Evolutionary conservation across 768 basidiomycete species (phyloP).

Genomic region (Steccherinum ochraceum): DNA sequence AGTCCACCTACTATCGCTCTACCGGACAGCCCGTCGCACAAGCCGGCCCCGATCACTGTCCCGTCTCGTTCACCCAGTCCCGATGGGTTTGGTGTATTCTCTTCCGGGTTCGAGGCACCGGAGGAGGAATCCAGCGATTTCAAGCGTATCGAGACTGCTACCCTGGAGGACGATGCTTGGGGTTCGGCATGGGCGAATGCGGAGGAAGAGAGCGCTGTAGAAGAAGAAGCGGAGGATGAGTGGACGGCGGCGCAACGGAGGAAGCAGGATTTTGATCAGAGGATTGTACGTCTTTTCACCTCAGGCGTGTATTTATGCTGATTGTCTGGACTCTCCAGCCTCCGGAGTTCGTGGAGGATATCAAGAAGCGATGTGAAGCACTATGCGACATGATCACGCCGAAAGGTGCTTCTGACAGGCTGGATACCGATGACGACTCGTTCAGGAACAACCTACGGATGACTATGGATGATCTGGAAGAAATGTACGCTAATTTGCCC

Average conservation of each 20-base stretch:
- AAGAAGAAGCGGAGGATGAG: slow-evolving; percentile 42
- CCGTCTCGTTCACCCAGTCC: slow-evolving; percentile 31
- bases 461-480: slow-evolving; percentile 44
- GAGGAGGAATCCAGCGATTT: slow-evolving; percentile 32
- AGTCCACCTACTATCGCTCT: background rate
- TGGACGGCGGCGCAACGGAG: slow-evolving; percentile 59
- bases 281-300: slow-evolving; percentile 47
- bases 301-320: slow-evolving; percentile 5
- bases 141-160: slow-evolving; percentile 13
- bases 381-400: slow-evolving; percentile 52
- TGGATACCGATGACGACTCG: slow-evolving; percentile 15
- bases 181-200: slow-evolving; percentile 23
- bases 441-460: slow-evolving; percentile 30
- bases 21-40: background rate
- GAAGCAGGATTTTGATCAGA: slow-evolving; percentile 53
- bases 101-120: slow-evolving; percentile 34
- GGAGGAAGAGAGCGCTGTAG: slow-evolving; percentile 8
- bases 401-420: slow-evolving; percentile 5
- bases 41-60: slow-evolving; percentile 7
- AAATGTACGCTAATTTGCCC: slow-evolving; percentile 46
- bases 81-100: slow-evolving; percentile 57
- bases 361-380: slow-evolving; percentile 48
- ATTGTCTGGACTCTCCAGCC: slow-evolving; percentile 40
- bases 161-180: slow-evolving; percentile 22
- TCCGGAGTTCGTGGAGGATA: slow-evolving; percentile 54